Evolutionary conservation across 768 basidiomycete genomes (phyloP).

Genomic region (Rhodotorula sphaerocarpa): DNA sequence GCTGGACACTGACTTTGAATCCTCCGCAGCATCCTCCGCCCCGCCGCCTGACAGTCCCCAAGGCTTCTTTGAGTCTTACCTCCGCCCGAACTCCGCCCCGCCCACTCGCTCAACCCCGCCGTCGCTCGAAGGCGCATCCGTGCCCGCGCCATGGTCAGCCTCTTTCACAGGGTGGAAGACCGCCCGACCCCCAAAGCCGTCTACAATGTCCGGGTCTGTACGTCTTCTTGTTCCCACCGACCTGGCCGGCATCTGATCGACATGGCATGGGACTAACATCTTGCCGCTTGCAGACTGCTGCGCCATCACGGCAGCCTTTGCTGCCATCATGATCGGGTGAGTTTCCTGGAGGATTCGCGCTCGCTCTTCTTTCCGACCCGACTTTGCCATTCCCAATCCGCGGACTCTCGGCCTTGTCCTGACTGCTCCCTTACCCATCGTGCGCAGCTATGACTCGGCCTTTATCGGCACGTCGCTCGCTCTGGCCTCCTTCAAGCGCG

Average conservation of each 20-base stretch:
- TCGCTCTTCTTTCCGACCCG: too few relatives aligned
- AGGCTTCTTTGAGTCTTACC: too few relatives aligned
- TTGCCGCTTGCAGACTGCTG: too few relatives aligned
- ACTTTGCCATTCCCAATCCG: slow-evolving; percentile 13
- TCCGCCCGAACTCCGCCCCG: neutral
- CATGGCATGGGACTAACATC: too few relatives aligned
- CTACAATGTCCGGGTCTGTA: slow-evolving; percentile 27
- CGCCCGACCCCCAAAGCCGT: slow-evolving; percentile 19
- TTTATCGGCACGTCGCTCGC: slow-evolving; percentile 47
- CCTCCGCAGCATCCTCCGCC: too few relatives aligned
- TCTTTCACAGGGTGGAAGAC: slow-evolving; percentile 24
- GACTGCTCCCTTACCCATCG: neutral
- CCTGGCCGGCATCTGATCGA: too few relatives aligned
- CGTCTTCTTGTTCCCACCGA: too few relatives aligned
- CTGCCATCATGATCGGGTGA: slow-evolving; percentile 36
- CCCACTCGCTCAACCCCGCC: neutral
- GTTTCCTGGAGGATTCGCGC: too few relatives aligned
- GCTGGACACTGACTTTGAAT: too few relatives aligned
- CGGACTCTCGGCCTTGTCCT: too few relatives aligned
- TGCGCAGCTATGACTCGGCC: slow-evolving; percentile 46
- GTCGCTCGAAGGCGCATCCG: too few relatives aligned
- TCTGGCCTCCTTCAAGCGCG: slow-evolving; percentile 47
- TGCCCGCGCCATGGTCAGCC: slow-evolving; percentile 20
- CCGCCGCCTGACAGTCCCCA: too few relatives aligned
- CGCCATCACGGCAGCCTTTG: slow-evolving; percentile 28